Evolutionary conservation across 2,329 filamentous ascomycete species (phyloP).

Genomic region (Botrytis aclada): DNA sequence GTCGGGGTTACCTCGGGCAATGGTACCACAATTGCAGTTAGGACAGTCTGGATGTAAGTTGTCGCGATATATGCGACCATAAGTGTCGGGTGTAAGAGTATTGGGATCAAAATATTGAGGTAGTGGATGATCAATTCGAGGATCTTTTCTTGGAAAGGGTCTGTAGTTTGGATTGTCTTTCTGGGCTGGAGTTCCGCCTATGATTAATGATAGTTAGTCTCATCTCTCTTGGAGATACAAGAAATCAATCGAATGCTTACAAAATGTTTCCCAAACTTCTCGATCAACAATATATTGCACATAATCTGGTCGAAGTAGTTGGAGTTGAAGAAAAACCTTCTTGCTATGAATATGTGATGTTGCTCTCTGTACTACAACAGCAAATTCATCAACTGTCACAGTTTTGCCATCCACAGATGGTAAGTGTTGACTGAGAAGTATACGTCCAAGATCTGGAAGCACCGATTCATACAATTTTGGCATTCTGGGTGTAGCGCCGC

Average conservation of each 20-base stretch:
- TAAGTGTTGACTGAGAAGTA: background rate
- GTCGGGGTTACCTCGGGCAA: background rate
- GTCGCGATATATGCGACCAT: background rate
- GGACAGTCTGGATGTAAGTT: background rate
- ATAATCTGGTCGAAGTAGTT: background rate
- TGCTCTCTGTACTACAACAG: background rate
- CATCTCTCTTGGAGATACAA: fast-evolving
- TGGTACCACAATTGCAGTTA: background rate
- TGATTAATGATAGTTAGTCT: background rate
- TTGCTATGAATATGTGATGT: background rate
- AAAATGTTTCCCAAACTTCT: background rate
- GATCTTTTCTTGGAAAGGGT: background rate
- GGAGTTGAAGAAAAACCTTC: background rate
- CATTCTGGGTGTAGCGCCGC: background rate
- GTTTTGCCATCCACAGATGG: background rate
- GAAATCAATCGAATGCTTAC: background rate
- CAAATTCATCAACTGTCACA: background rate
- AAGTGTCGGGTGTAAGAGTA: background rate
- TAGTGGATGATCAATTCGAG: background rate
- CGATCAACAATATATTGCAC: background rate
- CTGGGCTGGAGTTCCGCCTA: background rate
- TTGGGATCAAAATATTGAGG: background rate
- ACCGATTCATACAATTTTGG: background rate
- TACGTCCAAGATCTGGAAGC: background rate
- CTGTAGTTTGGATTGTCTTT: background rate